These are phyloP conservation scores for Pichia cactophila DNA, from an alignment of 1,139 yeast species.

Conservation along the genomic window DNA sequence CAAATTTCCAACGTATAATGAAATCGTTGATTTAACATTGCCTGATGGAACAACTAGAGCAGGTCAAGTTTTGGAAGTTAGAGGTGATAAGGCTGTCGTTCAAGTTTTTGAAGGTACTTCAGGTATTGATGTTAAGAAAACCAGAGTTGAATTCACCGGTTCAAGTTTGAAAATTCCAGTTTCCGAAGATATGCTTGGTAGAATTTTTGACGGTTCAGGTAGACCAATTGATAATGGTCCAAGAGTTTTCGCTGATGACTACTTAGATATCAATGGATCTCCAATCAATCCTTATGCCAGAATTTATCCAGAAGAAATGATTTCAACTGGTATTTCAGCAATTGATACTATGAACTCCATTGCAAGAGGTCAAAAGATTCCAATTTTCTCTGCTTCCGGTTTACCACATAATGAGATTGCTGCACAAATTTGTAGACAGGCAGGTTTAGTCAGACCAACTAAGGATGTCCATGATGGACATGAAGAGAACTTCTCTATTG, in stretches of 20 bases:
- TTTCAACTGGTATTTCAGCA: conserved; percentile 96
- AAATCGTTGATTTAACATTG: conserved; percentile 89
- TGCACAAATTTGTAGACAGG: conserved; percentile 99
- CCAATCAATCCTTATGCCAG: conserved; percentile 98
- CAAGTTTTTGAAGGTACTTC: conserved; percentile 99
- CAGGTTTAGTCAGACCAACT: conserved; percentile 97
- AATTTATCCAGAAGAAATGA: conserved; percentile 99
- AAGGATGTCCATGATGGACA: conserved; percentile 99
- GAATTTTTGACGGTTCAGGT: conserved; percentile 98
- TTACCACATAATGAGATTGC: conserved; percentile 99
- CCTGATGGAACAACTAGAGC: conserved; percentile 94
- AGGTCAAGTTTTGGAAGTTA: conserved; percentile 96
- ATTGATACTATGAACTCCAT: conserved; percentile 99
- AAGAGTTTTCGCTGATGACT: conserved; percentile 95
- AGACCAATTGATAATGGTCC: conserved; percentile 98
- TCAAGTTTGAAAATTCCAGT: conserved; percentile 88
- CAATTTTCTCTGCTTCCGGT: conserved; percentile 98
- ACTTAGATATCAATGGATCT: conserved; percentile 94
- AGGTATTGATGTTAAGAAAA: conserved; percentile 95
- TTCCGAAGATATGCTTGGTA: conserved; percentile 94
- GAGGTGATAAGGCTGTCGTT: conserved; percentile 94
- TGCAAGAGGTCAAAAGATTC: conserved; percentile 99
- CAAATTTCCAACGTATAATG: conserved; percentile 92
- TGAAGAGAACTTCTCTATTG: conserved; percentile 97
- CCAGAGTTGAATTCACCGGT: conserved; percentile 95